A percentile compares a stretch with the other conserved stretches of the same genome.
phyloP scores from a whole-genome alignment of 176 grass and related monocot species.

The Bolboschoenus planiculmis region DNA sequence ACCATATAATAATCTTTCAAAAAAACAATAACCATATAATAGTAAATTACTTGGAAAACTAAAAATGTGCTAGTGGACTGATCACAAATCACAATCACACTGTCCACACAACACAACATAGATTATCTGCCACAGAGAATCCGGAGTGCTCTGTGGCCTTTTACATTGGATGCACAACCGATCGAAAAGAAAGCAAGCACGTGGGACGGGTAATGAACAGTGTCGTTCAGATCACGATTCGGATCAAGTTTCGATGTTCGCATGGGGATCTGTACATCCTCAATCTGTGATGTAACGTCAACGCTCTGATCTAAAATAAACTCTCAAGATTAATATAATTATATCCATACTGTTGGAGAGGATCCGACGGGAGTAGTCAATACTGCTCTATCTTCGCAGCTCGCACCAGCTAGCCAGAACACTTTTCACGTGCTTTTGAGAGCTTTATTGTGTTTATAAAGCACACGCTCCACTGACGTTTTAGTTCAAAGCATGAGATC shows the following conservation, averaged over 20 bases:
- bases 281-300: not conserved
- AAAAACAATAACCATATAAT: not conserved
- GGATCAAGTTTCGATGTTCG: not conserved
- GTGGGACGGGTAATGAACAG: not conserved
- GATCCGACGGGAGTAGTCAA: not conserved
- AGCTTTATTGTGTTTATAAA: not conserved
- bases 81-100: not conserved
- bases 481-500: not conserved
- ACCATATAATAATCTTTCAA: not conserved
- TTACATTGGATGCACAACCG: not conserved
- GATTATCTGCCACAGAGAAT: not conserved
- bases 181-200: not conserved
- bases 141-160: not conserved
- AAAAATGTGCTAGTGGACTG: not conserved
- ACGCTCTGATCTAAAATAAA: not conserved
- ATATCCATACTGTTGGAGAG: no score
- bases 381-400: not conserved
- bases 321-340: not conserved
- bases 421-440: not conserved
- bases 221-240: not conserved
- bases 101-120: not conserved
- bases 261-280: no score
- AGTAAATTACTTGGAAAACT: no score
- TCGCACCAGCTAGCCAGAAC: not conserved
- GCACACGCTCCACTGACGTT: not conserved